Percentiles rank a stretch among this genome's conserved stretches.
These are phyloP conservation scores for Penicillium polonicum DNA, from an alignment of 2,329 filamentous ascomycete species.

Conservation along the genomic window DNA sequence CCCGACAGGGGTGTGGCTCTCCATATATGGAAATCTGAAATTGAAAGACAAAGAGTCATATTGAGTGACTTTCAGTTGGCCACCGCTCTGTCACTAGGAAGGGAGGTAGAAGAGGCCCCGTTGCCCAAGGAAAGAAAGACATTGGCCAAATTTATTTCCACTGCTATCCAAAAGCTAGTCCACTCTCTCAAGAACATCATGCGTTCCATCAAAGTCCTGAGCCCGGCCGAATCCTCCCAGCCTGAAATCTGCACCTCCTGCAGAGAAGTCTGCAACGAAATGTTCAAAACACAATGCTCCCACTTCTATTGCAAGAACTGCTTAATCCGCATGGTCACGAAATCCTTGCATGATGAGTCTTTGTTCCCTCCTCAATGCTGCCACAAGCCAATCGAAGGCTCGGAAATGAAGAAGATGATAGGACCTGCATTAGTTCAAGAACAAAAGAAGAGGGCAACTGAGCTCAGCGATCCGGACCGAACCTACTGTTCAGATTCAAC, in stretches of 20 bases:
- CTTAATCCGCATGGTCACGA: background rate
- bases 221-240: background rate
- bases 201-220: background rate
- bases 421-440: background rate
- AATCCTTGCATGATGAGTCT: background rate
- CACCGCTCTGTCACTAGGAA: background rate
- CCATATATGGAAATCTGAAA: background rate
- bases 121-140: background rate
- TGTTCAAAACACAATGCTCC: background rate
- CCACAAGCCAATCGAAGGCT: background rate
- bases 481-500: background rate
- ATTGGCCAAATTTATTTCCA: background rate
- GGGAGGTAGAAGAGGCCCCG: background rate
- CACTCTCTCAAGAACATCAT: background rate
- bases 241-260: background rate
- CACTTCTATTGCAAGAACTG: slow-evolving; percentile 1
- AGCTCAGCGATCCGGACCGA: background rate
- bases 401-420: background rate
- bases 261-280: background rate
- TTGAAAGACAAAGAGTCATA: background rate
- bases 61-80: background rate
- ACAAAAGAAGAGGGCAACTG: background rate
- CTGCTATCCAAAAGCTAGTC: background rate
- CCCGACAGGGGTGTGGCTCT: background rate
- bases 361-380: background rate